Percentiles rank a stretch among this genome's conserved stretches.
These are phyloP conservation scores for Puccinia horiana DNA, from an alignment of 1,284 basidiomycete species.

Conservation along the genomic window DNA sequence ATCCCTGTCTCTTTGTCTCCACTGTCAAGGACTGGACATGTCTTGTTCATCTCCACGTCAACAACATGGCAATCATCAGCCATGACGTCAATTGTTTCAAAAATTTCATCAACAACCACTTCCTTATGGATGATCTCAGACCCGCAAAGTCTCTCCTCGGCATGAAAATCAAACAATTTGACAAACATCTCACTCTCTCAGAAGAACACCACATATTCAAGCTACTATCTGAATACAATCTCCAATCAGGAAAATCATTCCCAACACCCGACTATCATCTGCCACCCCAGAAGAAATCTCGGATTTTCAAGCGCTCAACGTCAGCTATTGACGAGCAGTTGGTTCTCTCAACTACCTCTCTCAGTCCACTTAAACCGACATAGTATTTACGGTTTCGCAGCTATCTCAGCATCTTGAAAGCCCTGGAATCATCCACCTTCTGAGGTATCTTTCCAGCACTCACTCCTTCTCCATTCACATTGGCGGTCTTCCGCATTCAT, in stretches of 20 bases:
- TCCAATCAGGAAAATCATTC: neutral
- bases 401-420: too few relatives aligned
- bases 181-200: too few relatives aligned
- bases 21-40: neutral
- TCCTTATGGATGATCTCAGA: conserved; percentile 14
- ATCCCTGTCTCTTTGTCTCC: conserved; percentile 4
- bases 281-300: too few relatives aligned
- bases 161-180: neutral
- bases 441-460: too few relatives aligned
- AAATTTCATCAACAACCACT: neutral
- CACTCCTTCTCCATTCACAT: too few relatives aligned
- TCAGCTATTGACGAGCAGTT: neutral
- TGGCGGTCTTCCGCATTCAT: too few relatives aligned
- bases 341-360: neutral
- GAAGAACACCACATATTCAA: neutral
- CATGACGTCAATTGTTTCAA: neutral
- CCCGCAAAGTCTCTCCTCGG: neutral
- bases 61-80: neutral
- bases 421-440: too few relatives aligned
- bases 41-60: neutral
- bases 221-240: neutral
- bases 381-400: too few relatives aligned
- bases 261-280: too few relatives aligned
- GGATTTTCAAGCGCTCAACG: too few relatives aligned
- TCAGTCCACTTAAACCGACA: too few relatives aligned